phyloP scores from a whole-genome alignment of 306 rosid genomes.

The Dryas alaskensis region DNA sequence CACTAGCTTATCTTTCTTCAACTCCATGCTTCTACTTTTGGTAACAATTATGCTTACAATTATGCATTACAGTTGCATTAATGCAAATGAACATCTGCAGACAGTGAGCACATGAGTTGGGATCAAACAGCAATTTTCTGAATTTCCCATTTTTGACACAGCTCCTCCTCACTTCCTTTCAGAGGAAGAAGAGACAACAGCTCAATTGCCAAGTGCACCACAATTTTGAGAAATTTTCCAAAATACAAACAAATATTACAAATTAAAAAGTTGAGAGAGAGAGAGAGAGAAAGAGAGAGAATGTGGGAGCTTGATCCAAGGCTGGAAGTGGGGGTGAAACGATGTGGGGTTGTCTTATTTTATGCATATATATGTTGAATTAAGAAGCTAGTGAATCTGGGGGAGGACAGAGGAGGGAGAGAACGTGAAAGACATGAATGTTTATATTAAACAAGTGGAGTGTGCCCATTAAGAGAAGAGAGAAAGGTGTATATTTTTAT shows the following conservation, averaged over 20 bases:
- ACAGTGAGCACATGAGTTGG: background rate
- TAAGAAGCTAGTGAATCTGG: background rate
- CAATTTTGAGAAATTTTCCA: background rate
- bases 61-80: background rate
- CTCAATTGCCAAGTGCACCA: background rate
- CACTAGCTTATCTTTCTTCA: slow-evolving; percentile 55
- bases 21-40: slow-evolving; percentile 41
- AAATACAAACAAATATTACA: background rate
- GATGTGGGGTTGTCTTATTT: slow-evolving; percentile 30
- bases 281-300: background rate
- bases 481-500: background rate
- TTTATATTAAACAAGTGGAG: background rate
- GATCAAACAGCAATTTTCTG: background rate
- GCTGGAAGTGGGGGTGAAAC: slow-evolving; percentile 10
- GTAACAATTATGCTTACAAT: background rate
- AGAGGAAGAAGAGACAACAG: background rate
- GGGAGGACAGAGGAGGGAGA: slow-evolving; percentile 17
- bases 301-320: slow-evolving; percentile 7
- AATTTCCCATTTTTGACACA: slow-evolving; percentile 19
- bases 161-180: no score
- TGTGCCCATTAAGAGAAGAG: background rate
- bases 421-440: slow-evolving; percentile 25
- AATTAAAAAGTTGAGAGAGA: background rate
- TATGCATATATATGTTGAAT: slow-evolving; percentile 2
- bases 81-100: background rate